A percentile compares a stretch with the other conserved stretches of the same genome.
These are phyloP conservation scores for Actinomortierella wolfii DNA, from an alignment of 371 early-diverging fungal species.

Conservation along the genomic window DNA sequence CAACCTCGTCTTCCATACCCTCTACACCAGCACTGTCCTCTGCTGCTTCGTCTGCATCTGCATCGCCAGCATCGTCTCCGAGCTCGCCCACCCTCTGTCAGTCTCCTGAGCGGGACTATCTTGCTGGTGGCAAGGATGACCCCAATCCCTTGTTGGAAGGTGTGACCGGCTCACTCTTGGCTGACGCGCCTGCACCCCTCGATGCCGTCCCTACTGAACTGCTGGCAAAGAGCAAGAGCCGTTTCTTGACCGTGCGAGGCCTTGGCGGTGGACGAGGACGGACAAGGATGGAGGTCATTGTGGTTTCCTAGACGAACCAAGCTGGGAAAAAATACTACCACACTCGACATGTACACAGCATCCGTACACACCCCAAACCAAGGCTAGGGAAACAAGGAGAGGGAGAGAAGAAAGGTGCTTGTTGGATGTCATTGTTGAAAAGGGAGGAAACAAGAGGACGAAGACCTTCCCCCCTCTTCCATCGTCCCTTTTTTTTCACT, in stretches of 20 bases:
- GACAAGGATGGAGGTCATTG: slow-evolving; percentile 40
- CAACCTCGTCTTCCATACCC: no score
- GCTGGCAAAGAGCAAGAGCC: slow-evolving; percentile 1
- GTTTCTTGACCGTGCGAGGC: slow-evolving; percentile 13
- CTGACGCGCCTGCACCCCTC: slow-evolving; percentile 8
- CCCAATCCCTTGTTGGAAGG: background rate
- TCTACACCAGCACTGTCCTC: no score
- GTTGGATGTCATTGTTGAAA: slow-evolving; percentile 10
- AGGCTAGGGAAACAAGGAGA: slow-evolving; percentile 25
- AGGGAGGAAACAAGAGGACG: background rate
- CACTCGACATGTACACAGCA: no score
- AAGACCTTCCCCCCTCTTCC: background rate
- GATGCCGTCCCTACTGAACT: slow-evolving; percentile 22
- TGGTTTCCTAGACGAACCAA: slow-evolving; percentile 11
- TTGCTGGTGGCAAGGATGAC: slow-evolving; percentile 13
- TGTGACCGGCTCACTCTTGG: no score
- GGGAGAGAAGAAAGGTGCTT: slow-evolving; percentile 36
- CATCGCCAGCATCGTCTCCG: slow-evolving; percentile 33
- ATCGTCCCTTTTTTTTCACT: background rate
- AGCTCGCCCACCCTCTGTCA: slow-evolving; percentile 19
- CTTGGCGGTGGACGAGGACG: slow-evolving; percentile 29
- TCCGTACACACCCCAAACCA: slow-evolving; percentile 12
- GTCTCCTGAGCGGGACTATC: slow-evolving; percentile 1
- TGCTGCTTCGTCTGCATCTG: slow-evolving; percentile 8
- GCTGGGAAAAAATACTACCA: no score